Percentiles rank a stretch among this genome's conserved stretches.
phyloP scores from a whole-genome alignment of 345 rosid species.

The Lumnitzera racemosa region DNA sequence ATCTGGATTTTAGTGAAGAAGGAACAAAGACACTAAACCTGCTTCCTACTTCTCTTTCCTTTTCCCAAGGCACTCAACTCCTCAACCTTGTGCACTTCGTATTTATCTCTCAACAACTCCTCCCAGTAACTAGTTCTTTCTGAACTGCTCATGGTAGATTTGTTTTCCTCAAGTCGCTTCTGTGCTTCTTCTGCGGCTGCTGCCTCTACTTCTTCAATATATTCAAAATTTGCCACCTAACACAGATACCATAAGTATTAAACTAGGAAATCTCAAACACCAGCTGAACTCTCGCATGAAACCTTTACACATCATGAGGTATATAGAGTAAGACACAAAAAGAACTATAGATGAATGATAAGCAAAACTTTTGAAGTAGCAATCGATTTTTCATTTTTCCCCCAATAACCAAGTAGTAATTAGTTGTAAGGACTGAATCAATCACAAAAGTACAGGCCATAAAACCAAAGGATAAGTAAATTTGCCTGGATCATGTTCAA shows the following conservation, averaged over 20 bases:
- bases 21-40: constrained; percentile 37
- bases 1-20: background rate
- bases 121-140: constrained; percentile 90
- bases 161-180: constrained; percentile 50
- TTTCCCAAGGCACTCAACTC: constrained; percentile 86
- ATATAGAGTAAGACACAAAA: too few relatives aligned
- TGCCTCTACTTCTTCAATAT: constrained; percentile 73
- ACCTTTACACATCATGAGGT: too few relatives aligned
- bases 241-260: constrained; percentile 9
- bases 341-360: too few relatives aligned
- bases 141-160: constrained; percentile 37
- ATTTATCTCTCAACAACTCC: constrained; percentile 72
- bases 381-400: too few relatives aligned
- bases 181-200: constrained; percentile 59
- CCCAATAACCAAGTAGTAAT: too few relatives aligned
- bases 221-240: constrained; percentile 97
- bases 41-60: constrained; percentile 94
- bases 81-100: constrained; percentile 76
- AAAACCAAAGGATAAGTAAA: too few relatives aligned
- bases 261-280: too few relatives aligned
- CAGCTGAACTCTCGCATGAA: background rate
- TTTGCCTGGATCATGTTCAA: too few relatives aligned
- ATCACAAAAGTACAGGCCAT: too few relatives aligned
- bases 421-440: too few relatives aligned
- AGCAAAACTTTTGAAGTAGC: too few relatives aligned